phyloP scores from a whole-genome alignment of 345 rosid genomes.

The Balakata baccata region DNA sequence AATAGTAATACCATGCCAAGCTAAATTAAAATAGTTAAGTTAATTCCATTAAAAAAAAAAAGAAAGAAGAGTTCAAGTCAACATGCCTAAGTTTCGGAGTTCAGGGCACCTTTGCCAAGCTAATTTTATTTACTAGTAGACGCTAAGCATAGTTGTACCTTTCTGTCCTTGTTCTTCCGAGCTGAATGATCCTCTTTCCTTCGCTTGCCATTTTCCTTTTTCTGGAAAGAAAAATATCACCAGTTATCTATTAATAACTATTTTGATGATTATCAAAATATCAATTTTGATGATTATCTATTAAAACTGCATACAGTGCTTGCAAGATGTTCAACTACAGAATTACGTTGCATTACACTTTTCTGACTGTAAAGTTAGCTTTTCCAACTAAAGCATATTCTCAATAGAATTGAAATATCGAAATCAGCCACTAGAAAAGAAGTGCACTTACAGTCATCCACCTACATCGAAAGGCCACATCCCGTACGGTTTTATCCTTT shows the following conservation, averaged over 20 bases:
- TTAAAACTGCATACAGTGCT: background rate
- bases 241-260: no score
- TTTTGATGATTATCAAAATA: background rate
- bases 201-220: conserved; percentile 75
- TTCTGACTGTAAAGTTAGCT: background rate
- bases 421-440: conserved; percentile 6
- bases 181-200: conserved; percentile 78
- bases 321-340: background rate
- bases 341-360: background rate
- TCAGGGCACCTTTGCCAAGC: background rate
- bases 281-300: background rate
- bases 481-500: conserved; percentile 74
- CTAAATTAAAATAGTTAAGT: background rate
- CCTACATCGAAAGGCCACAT: conserved; percentile 74
- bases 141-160: conserved; percentile 39
- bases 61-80: background rate
- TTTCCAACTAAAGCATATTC: background rate
- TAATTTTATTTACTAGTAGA: background rate
- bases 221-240: conserved; percentile 41
- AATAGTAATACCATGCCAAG: background rate
- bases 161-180: conserved; percentile 75
- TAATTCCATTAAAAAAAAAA: no score
- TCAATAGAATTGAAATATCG: background rate
- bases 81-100: background rate
- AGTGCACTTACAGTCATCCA: conserved; percentile 69